Evolutionary conservation across 2,329 filamentous ascomycete genomes (phyloP), one percentile per base, ranked within the genome.

Genomic region (Ambrosiella xylebori): DNA sequence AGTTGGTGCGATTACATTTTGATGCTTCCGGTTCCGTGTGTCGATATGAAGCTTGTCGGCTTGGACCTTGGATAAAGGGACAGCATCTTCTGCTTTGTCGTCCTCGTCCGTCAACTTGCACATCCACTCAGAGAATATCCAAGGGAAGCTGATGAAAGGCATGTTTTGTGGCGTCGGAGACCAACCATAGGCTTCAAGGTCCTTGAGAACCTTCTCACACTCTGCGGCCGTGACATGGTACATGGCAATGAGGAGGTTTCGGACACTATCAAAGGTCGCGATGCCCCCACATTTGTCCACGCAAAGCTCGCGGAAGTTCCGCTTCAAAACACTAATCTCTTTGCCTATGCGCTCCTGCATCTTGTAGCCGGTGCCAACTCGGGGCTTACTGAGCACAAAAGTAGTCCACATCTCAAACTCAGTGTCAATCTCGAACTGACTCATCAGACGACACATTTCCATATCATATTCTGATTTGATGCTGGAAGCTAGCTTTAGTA

Each of bases 391-490:
- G 59, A 97, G 74, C 1, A 90, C 80, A 68, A 96, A 97, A 0
- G 87, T 84, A 0, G 88, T 85, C 82, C 85, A 96, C 9, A 95
- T 79, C 68, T 98, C 93, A 63, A 95, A 96, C 65, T 98, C 93
- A 0, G 86, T 95, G 15, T 73, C 71, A 58, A 97, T 85, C 49
- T 85, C 85, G 63, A 89, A 81, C 65, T 95, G 90, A 1, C 82
- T 84, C 81, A 97, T 90, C 58, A 96, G 75, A 0, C 89, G 80
- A 11, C 79, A 80, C 64, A 97, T 76, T 0, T 81, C 78, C 13
- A 77, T 76, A 65, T 98, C 93, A 63, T 97, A 96, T 37, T 84
- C 73, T 0, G 65, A 66, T 69, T 98, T 98, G 64, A 95, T 71
- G 8, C 76, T 71, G 5, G 74, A 73, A 0, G 84, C 87, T 53